Conservation (phyloP, 176 grass and related monocot genomes). For the Raddia distichophylla region DNA sequence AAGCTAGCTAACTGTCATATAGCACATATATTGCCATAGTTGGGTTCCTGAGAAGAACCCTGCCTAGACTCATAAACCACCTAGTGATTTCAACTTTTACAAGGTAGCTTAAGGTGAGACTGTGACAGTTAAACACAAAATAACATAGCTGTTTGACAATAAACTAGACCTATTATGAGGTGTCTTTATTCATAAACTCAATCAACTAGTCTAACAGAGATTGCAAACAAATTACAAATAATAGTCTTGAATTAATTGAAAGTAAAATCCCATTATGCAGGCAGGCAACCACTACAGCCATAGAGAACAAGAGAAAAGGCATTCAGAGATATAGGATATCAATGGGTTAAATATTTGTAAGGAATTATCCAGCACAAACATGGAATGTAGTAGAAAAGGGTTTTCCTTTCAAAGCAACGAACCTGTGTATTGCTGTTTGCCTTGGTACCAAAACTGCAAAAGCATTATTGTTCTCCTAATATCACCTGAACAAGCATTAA, state of each 20-base stretch:
- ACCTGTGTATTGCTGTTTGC: constrained; percentile 52
- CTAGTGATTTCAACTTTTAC: neutral
- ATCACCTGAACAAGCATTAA: constrained; percentile 73
- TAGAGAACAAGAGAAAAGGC: neutral
- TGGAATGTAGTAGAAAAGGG: neutral
- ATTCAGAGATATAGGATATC: constrained; percentile 21
- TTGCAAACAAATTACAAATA: constrained; percentile 12
- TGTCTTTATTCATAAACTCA: neutral
- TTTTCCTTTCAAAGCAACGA: constrained; percentile 25
- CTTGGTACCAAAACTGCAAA: constrained; percentile 98
- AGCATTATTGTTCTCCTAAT: constrained; percentile 76
- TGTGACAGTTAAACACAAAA: neutral
- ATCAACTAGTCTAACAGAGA: constrained; percentile 19
- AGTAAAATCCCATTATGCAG: neutral
- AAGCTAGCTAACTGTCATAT: neutral
- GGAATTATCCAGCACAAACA: neutral
- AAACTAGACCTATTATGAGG: neutral
- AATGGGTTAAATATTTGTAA: neutral
- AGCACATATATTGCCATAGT: neutral
- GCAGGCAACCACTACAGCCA: neutral
- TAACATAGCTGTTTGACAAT: neutral
- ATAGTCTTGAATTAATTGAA: neutral
- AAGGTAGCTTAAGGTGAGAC: constrained; percentile 19
- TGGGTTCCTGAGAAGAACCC: neutral
- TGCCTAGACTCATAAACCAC: neutral